A percentile compares a stretch with the other conserved stretches of the same genome.
These are phyloP conservation scores for Xylariaceae sp. DNA, from an alignment of 2,329 filamentous ascomycete genomes.

Conservation along the genomic window DNA sequence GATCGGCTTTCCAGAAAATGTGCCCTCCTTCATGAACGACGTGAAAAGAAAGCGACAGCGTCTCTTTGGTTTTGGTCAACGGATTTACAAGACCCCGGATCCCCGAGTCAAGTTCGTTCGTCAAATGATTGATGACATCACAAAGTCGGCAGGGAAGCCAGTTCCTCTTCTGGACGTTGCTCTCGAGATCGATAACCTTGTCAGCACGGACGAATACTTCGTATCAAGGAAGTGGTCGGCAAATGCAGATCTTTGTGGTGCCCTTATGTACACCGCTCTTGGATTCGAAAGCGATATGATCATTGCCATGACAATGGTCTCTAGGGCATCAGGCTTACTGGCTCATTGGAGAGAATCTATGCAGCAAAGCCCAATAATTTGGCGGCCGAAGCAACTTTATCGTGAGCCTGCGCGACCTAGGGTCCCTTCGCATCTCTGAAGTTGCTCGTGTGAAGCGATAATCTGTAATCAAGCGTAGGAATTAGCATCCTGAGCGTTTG, in stretches of 20 bases:
- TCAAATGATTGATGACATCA: conserved; percentile 23
- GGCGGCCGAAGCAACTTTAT: no score
- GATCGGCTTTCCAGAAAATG: conserved; percentile 36
- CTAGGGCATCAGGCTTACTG: conserved; percentile 25
- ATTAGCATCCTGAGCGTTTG: no score
- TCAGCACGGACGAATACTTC: conserved; percentile 36
- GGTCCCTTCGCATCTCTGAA: no score
- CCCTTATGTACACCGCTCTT: conserved; percentile 40
- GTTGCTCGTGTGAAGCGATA: no score
- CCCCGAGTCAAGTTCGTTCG: conserved; percentile 25
- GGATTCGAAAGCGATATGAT: conserved; percentile 30
- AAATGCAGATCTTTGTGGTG: conserved; percentile 43
- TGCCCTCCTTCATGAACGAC: conserved; percentile 35
- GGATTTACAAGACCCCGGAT: conserved; percentile 28
- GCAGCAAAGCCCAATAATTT: no score
- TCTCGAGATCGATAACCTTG: conserved; percentile 35
- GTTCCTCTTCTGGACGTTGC: conserved; percentile 36
- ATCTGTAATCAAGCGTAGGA: no score
- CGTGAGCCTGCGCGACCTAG: no score
- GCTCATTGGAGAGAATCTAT: conserved; percentile 34
- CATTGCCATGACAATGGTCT: conserved; percentile 26
- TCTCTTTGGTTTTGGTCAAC: conserved; percentile 37
- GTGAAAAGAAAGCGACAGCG: conserved; percentile 39
- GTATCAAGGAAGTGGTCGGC: conserved; percentile 34
- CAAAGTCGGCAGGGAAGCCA: no score